Evolutionary conservation across 106 monocot genomes (phyloP).

Genomic region (Narthecium ossifragum): DNA sequence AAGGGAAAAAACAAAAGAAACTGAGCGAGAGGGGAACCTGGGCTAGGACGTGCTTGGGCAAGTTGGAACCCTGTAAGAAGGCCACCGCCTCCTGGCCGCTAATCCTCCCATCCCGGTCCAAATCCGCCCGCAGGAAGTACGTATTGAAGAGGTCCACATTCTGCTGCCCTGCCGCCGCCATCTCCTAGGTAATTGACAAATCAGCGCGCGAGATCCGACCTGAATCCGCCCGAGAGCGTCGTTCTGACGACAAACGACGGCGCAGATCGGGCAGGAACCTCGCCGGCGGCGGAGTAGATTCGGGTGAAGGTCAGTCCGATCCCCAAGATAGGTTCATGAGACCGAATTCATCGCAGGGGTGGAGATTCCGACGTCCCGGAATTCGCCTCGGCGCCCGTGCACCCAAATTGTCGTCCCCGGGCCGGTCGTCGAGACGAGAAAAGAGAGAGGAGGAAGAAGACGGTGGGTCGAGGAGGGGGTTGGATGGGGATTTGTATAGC

Average conservation of each 20-base stretch:
- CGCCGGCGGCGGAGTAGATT: too few relatives aligned
- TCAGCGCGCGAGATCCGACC: constrained; percentile 2
- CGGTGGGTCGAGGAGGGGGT: too few relatives aligned
- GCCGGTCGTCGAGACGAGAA: too few relatives aligned
- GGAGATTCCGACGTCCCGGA: too few relatives aligned
- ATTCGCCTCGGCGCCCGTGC: too few relatives aligned
- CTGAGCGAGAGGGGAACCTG: constrained; percentile 31
- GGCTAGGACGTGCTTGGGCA: constrained; percentile 75
- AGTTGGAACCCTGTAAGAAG: constrained; percentile 86
- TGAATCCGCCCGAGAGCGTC: background rate
- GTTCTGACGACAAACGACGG: background rate
- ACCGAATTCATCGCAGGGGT: too few relatives aligned
- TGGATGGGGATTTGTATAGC: too few relatives aligned
- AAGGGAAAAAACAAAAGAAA: background rate
- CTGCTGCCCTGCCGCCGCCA: constrained; percentile 21
- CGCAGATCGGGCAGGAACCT: too few relatives aligned
- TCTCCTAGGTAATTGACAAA: background rate
- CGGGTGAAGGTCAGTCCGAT: too few relatives aligned
- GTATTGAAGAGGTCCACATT: constrained; percentile 67
- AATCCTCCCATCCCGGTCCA: constrained; percentile 87
- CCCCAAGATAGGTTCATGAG: too few relatives aligned
- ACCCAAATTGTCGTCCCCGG: too few relatives aligned
- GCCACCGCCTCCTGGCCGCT: constrained; percentile 83
- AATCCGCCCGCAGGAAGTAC: constrained; percentile 83
- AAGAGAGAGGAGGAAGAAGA: too few relatives aligned